A percentile compares a stretch with the other conserved stretches of the same genome.
These are phyloP conservation scores for Dryas drummondii DNA, from an alignment of 306 rosid genomes.

Conservation along the genomic window DNA sequence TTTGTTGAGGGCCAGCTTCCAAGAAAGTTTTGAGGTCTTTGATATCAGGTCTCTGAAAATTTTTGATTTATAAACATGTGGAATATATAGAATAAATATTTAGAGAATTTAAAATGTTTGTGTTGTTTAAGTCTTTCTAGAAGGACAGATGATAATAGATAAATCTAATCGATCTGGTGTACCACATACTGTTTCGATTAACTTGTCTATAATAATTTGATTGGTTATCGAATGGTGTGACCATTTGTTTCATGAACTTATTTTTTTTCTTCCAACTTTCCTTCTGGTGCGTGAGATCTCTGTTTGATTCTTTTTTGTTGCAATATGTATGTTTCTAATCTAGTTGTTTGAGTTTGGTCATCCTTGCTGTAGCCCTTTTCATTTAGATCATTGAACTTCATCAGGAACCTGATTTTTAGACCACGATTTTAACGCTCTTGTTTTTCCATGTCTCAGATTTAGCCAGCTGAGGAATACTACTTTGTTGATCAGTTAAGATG, in stretches of 20 bases:
- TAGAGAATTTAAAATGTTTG: background rate
- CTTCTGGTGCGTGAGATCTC: background rate
- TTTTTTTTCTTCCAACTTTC: background rate
- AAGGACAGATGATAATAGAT: background rate
- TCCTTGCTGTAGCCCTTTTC: background rate
- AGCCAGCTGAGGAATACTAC: background rate
- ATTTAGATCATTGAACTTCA: background rate
- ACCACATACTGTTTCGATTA: background rate
- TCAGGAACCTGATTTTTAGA: background rate
- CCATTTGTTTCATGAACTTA: background rate
- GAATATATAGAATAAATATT: background rate
- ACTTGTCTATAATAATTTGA: background rate
- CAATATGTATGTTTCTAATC: background rate
- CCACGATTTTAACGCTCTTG: conserved; percentile 6
- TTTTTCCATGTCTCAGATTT: conserved; percentile 29
- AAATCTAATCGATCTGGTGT: background rate
- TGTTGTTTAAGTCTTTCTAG: conserved; percentile 2
- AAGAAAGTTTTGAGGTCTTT: background rate
- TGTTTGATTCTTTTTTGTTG: background rate
- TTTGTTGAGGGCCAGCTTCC: conserved; percentile 4
- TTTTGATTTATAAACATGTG: background rate
- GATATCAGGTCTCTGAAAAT: background rate
- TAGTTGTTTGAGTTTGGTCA: background rate
- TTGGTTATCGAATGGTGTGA: background rate
- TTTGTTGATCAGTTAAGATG: conserved; percentile 32